phyloP scores from a whole-genome alignment of 495 filamentous ascomycete genomes.

The Aspergillus wentii region DNA sequence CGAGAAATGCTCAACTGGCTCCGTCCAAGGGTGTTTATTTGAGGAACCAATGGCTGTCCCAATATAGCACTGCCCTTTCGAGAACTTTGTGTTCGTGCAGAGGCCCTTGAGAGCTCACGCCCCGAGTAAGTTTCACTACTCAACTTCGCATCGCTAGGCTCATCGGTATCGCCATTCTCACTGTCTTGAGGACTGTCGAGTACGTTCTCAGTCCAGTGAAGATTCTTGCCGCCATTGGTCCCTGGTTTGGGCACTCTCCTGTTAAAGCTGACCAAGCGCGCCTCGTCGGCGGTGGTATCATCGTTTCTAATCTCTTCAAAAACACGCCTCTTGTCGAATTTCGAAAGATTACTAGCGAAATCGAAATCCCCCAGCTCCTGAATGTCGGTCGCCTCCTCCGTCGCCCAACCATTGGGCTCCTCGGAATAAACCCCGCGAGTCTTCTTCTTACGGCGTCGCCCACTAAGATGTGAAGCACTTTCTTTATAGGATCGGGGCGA shows the following conservation, averaged over 20 bases:
- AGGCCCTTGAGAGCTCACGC: constrained; percentile 46
- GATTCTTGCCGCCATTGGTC: constrained; percentile 80
- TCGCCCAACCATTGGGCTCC: constrained; percentile 87
- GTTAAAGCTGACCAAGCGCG: constrained; percentile 86
- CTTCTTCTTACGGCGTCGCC: constrained; percentile 49
- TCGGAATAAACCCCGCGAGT: constrained; percentile 48
- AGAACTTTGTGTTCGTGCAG: constrained; percentile 46
- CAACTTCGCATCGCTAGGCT: constrained; percentile 50
- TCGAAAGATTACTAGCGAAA: constrained; percentile 79
- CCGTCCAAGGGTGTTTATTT: constrained; percentile 31
- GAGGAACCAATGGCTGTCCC: constrained; percentile 28
- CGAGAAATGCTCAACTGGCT: constrained; percentile 36
- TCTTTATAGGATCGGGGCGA: constrained; percentile 19
- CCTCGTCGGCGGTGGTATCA: constrained; percentile 82
- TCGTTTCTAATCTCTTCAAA: constrained; percentile 86
- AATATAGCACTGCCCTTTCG: constrained; percentile 57
- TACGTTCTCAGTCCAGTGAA: constrained; percentile 89
- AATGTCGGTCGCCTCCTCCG: constrained; percentile 94
- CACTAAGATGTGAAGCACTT: constrained; percentile 15
- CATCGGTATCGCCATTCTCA: constrained; percentile 61
- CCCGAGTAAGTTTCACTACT: constrained; percentile 52
- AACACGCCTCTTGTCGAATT: constrained; percentile 87
- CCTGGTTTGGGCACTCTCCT: constrained; percentile 66
- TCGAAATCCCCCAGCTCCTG: constrained; percentile 93
- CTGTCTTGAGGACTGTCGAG: constrained; percentile 66